Percentiles rank a stretch among this genome's conserved stretches.
These are phyloP conservation scores for Udeniomyces megalosporus DNA, from an alignment of 768 basidiomycete genomes.

Conservation along the genomic window DNA sequence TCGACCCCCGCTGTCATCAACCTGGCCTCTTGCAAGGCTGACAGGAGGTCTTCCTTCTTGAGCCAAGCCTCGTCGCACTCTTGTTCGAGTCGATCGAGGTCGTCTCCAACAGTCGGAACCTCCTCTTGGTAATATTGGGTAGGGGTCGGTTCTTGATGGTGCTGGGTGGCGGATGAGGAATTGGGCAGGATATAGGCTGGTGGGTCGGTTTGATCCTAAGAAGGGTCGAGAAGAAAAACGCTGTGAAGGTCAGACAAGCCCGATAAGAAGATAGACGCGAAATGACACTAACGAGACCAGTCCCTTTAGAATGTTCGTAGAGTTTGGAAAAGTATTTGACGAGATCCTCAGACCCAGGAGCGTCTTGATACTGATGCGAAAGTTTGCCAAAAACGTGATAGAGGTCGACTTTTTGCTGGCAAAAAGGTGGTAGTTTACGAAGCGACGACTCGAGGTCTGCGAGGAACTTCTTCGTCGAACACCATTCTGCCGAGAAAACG, in stretches of 20 bases:
- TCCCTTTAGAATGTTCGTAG: conserved; percentile 1
- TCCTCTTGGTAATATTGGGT: not conserved
- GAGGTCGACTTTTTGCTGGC: conserved; percentile 8
- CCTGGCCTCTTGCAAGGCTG: not conserved
- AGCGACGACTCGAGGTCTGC: conserved; percentile 2
- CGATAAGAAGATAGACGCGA: no score
- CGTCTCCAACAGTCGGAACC: not conserved
- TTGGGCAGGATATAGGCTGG: not conserved
- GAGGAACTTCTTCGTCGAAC: conserved; percentile 4
- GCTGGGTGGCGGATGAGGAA: not conserved
- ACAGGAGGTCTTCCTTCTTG: not conserved
- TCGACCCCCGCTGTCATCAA: not conserved
- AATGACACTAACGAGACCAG: not conserved
- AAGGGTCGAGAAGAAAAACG: not conserved
- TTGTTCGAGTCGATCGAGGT: conserved; percentile 3
- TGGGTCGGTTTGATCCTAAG: not conserved
- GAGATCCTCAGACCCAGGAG: conserved; percentile 7
- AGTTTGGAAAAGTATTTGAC: not conserved
- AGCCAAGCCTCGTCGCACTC: conserved; percentile 6
- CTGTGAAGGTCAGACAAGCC: no score
- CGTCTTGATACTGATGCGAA: not conserved
- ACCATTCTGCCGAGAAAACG: not conserved
- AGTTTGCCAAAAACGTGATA: conserved; percentile 10
- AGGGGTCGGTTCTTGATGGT: not conserved
- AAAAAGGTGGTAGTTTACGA: not conserved